phyloP scores from a whole-genome alignment of 352 stramenopile species.

The Pythium periplocum region DNA sequence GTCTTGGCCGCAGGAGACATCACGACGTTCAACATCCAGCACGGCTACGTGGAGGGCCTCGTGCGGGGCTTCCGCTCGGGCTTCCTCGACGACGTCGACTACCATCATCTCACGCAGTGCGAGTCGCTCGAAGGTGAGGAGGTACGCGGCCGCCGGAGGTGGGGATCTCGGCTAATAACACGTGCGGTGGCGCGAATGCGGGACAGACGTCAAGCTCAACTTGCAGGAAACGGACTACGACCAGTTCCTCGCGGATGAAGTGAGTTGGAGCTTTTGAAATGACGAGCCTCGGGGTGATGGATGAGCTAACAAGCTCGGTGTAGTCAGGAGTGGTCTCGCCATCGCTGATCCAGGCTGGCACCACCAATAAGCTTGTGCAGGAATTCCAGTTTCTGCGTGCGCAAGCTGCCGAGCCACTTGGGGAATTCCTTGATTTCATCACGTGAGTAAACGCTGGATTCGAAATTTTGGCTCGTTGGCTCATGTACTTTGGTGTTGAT shows the following conservation, averaged over 20 bases:
- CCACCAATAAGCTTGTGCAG: constrained; percentile 86
- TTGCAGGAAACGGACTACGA: constrained; percentile 98
- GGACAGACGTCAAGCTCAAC: constrained; percentile 90
- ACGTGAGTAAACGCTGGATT: constrained; percentile 59
- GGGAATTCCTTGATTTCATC: constrained; percentile 98
- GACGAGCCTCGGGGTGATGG: background rate
- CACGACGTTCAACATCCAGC: constrained; percentile 96
- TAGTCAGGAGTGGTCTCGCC: constrained; percentile 65
- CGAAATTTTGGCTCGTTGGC: no score
- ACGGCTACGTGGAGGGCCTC: constrained; percentile 96
- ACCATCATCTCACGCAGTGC: constrained; percentile 88
- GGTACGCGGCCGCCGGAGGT: background rate
- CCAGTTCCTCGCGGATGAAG: constrained; percentile 94
- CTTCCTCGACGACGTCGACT: constrained; percentile 87
- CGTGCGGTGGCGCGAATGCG: background rate
- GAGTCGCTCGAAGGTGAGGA: constrained; percentile 83
- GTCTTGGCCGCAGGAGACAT: constrained; percentile 85
- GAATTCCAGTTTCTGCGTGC: constrained; percentile 98
- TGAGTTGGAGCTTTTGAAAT: constrained; percentile 11
- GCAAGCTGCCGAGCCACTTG: constrained; percentile 94
- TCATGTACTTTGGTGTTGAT: background rate
- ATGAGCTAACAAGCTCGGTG: constrained; percentile 13
- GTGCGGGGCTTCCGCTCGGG: constrained; percentile 94
- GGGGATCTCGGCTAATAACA: background rate
- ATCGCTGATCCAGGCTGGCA: constrained; percentile 78